Evolutionary conservation across 2,329 filamentous ascomycete species (phyloP), one percentile per base, ranked within the genome.

Genomic region (Biscogniauxia mediterranea): DNA sequence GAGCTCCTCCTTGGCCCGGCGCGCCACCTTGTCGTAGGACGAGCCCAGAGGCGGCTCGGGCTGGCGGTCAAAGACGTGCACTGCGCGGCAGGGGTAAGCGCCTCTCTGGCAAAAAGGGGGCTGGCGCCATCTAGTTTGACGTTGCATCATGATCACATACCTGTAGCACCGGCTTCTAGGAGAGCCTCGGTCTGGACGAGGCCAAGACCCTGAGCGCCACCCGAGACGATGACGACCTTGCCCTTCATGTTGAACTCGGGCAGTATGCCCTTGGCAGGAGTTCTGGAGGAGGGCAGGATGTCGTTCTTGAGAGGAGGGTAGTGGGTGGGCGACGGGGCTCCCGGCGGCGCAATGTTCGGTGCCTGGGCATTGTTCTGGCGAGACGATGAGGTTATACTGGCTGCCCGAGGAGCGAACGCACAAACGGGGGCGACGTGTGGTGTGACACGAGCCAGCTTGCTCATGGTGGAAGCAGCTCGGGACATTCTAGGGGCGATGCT

Each of bases 181-280:
- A 95, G 79, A 6, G 90, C 92, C 72, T 94, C 90, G 51, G 89
- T 85, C 73, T 94, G 90, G 21, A 89, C 89, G 50, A 96, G 80
- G 50, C 92, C 92, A 9, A 96, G 80, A 2, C 92, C 92, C 62
- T 90, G 85, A 7, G 87, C 92, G 60, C 85, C 91, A 54, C 92
- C 91, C 1, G 90, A 90, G 20, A 96, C 89, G 52, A 93, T 76
- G 57, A 93, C 82, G 17, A 93, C 88, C 75, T 89, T 92, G 76
- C 86, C 85, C 65, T 84, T 82, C 65, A 96, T 82, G 70, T 83
- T 88, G 79, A 95, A 95, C 71, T 95, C 92, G 52, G 89, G 87
- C 56, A 93, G 59, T 38, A 73, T 23, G 0, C 60, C 65, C 52
- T 55, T 58, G 17, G 46, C 63, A 54, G 52, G 55, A 54, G 49